Conservation (phyloP, 73 alveolate species). For the Symbiodinium natans region DNA sequence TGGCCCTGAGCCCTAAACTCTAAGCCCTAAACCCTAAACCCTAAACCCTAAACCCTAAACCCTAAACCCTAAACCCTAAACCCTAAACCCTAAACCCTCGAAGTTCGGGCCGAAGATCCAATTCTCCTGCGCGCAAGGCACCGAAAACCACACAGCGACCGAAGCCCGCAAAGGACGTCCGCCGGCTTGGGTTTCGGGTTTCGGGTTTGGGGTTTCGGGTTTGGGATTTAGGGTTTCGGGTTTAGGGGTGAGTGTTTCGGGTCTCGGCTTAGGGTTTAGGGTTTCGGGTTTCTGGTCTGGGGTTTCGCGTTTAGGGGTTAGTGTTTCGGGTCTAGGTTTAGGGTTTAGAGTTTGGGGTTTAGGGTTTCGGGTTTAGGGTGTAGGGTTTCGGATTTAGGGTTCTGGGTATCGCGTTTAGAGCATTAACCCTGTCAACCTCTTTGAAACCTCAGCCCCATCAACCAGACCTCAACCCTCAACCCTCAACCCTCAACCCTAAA, state of each 20-base stretch:
- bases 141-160: not conserved
- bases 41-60: no score
- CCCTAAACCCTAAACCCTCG: no score
- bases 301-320: not conserved
- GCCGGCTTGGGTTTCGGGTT: not conserved
- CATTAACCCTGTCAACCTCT: no score
- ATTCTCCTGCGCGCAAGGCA: no score
- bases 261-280: not conserved
- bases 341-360: not conserved
- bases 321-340: not conserved
- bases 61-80: no score
- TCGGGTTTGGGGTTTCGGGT: not conserved
- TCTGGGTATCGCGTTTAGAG: not conserved
- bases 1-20: no score
- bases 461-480: no score
- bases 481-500: no score
- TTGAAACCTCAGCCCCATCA: no score
- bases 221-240: not conserved
- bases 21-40: no score
- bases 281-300: not conserved
- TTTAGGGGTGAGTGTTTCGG: no score
- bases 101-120: no score
- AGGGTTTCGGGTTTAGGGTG: not conserved
- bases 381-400: not conserved
- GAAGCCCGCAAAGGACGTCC: not conserved